Evolutionary conservation across 2,329 filamentous ascomycete species (phyloP), one percentile per base, ranked within the genome.

Genomic region (Ophiocordyceps australis): DNA sequence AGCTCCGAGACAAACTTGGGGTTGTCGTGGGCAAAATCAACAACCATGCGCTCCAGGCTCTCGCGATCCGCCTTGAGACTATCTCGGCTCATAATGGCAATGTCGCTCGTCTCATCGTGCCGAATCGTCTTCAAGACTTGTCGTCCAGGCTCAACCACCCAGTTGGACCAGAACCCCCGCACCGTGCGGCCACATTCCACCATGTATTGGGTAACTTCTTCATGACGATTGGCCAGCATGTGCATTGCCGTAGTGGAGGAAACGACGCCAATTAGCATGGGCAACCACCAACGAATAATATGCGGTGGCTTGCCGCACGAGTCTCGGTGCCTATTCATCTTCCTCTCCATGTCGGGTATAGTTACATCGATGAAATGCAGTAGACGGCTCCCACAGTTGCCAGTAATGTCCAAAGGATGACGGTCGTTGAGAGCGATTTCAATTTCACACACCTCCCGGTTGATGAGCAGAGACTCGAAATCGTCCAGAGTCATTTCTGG

Each of bases 1-100:
- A n/a, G n/a, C 1, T 57, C 59, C 7, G 58, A 57, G 15, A 61
- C 54, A 16, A 71, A 63, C 27, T 69, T 62, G 2, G 81, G 78
- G 40, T 83, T 82, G 38, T 93, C 83, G 8, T 74, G 56, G 5
- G 85, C 80, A 54, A 98, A 98, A 38, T 95, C 89, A 20, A 98
- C 76, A 4, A 98, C 91, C 89, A 98, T 98, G 24, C 89, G 75
- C 49, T 98, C 86, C 17, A 98, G 57, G 42, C 83, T 94, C 28
- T 83, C 81, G 17, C 82, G 72, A 45, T 98, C 89, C 2, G 85
- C 83, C 45, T 77, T 74, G 14, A 98, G 64, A 37, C 83, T 94
- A 37, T 86, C 77, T 31, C 82, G 80, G 53, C 83, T 94, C 78
- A 98, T 89, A 36, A 98, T 79, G 23, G 86, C 89, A 35, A 98